A percentile compares a stretch with the other conserved stretches of the same genome.
These are phyloP conservation scores for Neurospora sp. DNA, from an alignment of 495 filamentous ascomycete genomes.

Conservation along the genomic window DNA sequence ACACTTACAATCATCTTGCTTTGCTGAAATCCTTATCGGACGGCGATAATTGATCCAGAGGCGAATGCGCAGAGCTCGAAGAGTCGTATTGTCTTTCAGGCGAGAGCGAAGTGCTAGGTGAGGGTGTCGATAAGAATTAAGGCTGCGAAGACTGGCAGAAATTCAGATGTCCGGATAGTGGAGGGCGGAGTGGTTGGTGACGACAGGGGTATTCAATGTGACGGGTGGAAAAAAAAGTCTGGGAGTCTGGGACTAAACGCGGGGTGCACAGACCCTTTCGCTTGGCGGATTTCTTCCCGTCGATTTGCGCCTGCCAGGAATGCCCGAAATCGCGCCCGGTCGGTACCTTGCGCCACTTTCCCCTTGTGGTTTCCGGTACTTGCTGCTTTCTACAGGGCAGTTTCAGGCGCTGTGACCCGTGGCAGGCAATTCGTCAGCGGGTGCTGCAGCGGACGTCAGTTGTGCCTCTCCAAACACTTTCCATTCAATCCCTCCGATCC, in stretches of 20 bases:
- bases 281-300: background rate
- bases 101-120: background rate
- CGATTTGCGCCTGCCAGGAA: background rate
- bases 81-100: background rate
- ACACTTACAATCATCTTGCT: slow-evolving; percentile 26
- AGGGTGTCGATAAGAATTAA: background rate
- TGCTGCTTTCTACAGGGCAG: background rate
- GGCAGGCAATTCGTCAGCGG: background rate
- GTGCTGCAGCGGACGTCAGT: background rate
- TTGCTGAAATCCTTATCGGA: background rate
- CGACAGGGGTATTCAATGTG: background rate
- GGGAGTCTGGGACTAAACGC: background rate
- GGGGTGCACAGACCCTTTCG: background rate
- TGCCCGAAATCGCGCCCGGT: background rate
- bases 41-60: background rate
- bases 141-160: background rate
- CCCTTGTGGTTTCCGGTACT: background rate
- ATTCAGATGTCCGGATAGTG: background rate
- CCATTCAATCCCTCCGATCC: background rate
- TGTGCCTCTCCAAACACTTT: background rate
- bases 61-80: background rate
- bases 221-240: background rate
- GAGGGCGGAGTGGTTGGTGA: background rate
- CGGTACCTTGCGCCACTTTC: background rate
- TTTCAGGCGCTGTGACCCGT: background rate